Percentiles rank a stretch among this genome's conserved stretches.
phyloP scores from a whole-genome alignment of 202 grass and related monocot genomes.

The Dendrocalamus latiflorus region DNA sequence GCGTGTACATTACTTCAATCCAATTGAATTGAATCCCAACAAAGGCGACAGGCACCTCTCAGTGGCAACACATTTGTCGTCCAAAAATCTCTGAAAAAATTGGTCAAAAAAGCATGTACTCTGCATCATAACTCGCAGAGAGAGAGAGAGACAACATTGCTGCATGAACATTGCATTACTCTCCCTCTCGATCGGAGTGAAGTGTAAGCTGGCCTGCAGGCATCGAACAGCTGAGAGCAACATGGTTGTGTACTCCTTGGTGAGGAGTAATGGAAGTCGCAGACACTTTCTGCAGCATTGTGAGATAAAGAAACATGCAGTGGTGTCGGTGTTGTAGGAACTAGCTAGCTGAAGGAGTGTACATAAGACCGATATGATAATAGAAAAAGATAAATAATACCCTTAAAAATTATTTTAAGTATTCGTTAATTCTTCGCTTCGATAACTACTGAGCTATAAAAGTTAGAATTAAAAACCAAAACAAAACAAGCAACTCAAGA shows the following conservation, averaged over 20 bases:
- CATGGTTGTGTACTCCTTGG: neutral
- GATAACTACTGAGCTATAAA: too few species aligned
- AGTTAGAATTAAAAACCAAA: too few species aligned
- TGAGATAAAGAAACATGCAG: neutral
- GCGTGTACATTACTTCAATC: neutral
- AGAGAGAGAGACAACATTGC: neutral
- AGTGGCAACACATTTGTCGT: neutral
- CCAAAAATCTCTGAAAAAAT: neutral
- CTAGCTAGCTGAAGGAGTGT: too few species aligned
- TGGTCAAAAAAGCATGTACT: neutral
- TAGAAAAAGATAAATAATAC: too few species aligned
- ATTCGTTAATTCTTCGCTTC: too few species aligned
- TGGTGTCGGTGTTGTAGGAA: too few species aligned
- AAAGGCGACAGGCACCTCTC: neutral
- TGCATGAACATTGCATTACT: neutral
- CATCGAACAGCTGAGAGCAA: conserved; percentile 26
- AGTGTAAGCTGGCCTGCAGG: neutral
- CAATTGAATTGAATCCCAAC: neutral
- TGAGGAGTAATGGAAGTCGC: neutral
- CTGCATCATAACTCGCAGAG: neutral
- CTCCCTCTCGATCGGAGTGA: neutral
- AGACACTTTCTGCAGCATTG: neutral
- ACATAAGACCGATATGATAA: too few species aligned
- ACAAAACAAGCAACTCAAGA: too few species aligned
- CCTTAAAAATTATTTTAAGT: too few species aligned